phyloP scores from a whole-genome alignment of 345 rosid genomes.

The Isatis tinctoria region DNA sequence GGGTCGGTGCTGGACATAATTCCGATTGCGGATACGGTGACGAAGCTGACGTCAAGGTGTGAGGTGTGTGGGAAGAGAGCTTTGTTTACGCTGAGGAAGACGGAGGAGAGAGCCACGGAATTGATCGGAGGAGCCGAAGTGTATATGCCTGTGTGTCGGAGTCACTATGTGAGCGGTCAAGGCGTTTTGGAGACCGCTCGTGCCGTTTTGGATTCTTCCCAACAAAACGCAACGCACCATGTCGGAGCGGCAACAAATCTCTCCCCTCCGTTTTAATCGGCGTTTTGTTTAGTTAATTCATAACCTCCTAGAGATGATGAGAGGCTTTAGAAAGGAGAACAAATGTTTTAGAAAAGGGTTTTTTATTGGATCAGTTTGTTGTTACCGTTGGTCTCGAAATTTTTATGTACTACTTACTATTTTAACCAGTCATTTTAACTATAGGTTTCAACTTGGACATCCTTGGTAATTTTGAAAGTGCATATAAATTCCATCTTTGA shows the following conservation, averaged over 20 bases:
- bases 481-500: too few species aligned
- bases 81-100: conserved; percentile 74
- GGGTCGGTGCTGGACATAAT: conserved; percentile 76
- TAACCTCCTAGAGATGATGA: neutral
- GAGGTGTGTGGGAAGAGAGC: conserved; percentile 76
- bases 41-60: conserved; percentile 71
- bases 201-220: conserved; percentile 44
- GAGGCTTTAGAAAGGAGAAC: neutral
- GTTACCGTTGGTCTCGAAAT: neutral
- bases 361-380: neutral
- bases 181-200: conserved; percentile 66
- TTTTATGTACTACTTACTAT: neutral
- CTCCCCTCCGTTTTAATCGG: neutral
- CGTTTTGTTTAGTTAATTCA: neutral
- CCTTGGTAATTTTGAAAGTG: too few species aligned
- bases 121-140: conserved; percentile 73
- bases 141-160: conserved; percentile 87
- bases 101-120: conserved; percentile 59
- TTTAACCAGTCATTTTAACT: neutral
- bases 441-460: too few species aligned
- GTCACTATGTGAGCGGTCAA: conserved; percentile 70
- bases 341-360: neutral
- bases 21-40: conserved; percentile 80
- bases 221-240: neutral
- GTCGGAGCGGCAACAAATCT: neutral